phyloP scores from a whole-genome alignment of 768 basidiomycete genomes.

The Crassisporium funariophilum region DNA sequence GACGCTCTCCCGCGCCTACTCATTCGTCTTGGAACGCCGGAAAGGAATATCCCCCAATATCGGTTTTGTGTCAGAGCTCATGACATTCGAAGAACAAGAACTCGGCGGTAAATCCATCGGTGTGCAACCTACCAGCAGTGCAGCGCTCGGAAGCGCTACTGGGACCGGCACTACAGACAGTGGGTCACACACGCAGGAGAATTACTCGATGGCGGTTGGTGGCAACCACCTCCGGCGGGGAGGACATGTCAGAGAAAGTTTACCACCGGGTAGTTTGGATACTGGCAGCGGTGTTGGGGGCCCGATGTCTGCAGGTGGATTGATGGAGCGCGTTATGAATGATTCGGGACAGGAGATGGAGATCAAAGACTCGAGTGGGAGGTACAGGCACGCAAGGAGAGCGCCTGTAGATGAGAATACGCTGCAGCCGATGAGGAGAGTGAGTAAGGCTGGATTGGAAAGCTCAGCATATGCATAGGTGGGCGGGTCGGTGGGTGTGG shows the following conservation, averaged over 20 bases:
- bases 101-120: conserved; percentile 76
- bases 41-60: conserved; percentile 97
- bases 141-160: conserved; percentile 12
- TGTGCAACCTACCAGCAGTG: conserved; percentile 46
- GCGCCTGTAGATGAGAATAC: conserved; percentile 90
- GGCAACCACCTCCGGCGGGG: conserved; percentile 37
- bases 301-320: conserved; percentile 39
- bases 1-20: conserved; percentile 89
- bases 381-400: conserved; percentile 84
- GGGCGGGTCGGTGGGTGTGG: too few relatives aligned
- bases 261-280: conserved; percentile 52
- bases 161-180: conserved; percentile 12
- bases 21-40: conserved; percentile 88
- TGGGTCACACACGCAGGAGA: conserved; percentile 17
- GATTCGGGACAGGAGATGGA: conserved; percentile 84
- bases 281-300: conserved; percentile 30
- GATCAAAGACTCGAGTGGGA: conserved; percentile 81
- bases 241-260: conserved; percentile 73
- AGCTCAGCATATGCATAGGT: conserved; percentile 44
- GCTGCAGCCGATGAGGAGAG: conserved; percentile 84
- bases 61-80: conserved; percentile 95
- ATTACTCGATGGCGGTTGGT: conserved; percentile 39
- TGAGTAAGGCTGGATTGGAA: conserved; percentile 93
- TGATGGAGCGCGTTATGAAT: conserved; percentile 51
- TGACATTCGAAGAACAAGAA: conserved; percentile 94